Conservation (phyloP, 805 yeast genomes). For the Clavispora asparagi region DNA sequence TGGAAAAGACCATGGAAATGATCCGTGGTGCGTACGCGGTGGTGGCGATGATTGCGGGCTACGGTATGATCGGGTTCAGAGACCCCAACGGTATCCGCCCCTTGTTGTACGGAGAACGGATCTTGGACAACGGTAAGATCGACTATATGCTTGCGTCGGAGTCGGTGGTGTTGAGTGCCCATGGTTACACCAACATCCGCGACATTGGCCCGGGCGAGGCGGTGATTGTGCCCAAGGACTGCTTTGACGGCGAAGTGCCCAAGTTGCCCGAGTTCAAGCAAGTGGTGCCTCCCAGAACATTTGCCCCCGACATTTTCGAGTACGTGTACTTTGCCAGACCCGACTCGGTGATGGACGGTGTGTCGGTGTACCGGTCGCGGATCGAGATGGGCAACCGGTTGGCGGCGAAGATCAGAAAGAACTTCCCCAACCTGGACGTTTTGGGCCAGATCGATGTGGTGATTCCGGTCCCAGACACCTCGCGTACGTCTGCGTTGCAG, state of each 20-base stretch:
- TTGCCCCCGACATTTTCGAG: constrained; percentile 95
- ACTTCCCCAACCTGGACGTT: constrained; percentile 36
- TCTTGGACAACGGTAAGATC: constrained; percentile 55
- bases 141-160: constrained; percentile 97
- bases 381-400: constrained; percentile 89
- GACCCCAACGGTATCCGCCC: constrained; percentile 98
- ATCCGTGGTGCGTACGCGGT: constrained; percentile 98
- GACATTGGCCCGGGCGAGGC: constrained; percentile 96
- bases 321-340: constrained; percentile 98
- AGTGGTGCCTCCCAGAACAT: constrained; percentile 69
- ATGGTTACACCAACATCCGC: constrained; percentile 71
- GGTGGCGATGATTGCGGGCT: constrained; percentile 92
- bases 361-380: constrained; percentile 89
- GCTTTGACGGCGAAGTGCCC: constrained; percentile 18
- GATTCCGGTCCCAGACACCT: constrained; percentile 96
- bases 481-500: constrained; percentile 92
- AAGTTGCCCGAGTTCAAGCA: constrained; percentile 78
- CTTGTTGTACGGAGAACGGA: constrained; percentile 77
- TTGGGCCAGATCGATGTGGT: constrained; percentile 79
- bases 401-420: constrained; percentile 60
- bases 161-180: constrained; percentile 90
- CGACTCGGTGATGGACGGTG: constrained; percentile 94
- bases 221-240: constrained; percentile 79
- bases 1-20: constrained; percentile 71
- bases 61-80: constrained; percentile 90